Conservation (phyloP, 2,329 filamentous ascomycete species). For the Colletotrichum sp. region DNA sequence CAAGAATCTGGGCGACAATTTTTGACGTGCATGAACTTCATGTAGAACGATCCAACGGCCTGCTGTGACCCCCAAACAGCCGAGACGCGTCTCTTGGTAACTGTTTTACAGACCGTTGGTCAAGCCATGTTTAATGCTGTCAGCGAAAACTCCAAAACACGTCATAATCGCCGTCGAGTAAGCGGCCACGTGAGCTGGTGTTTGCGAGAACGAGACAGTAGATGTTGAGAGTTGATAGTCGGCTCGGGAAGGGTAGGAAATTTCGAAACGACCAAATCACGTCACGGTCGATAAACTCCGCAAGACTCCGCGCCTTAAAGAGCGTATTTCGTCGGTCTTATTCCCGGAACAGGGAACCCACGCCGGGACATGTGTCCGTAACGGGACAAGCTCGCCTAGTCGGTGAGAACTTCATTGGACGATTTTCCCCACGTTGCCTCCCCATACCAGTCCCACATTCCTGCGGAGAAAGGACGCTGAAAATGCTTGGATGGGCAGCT, state of each 20-base stretch:
- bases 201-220: not conserved
- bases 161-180: not conserved
- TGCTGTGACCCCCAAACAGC: not conserved
- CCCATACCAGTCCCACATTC: not conserved
- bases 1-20: not conserved
- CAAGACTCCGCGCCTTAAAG: slow-evolving; percentile 10
- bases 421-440: not conserved
- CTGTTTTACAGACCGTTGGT: not conserved
- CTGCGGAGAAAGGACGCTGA: not conserved
- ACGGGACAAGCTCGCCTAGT: not conserved
- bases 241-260: not conserved
- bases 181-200: not conserved
- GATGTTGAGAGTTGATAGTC: not conserved
- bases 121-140: not conserved
- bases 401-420: slow-evolving; percentile 3
- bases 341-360: not conserved
- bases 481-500: not conserved
- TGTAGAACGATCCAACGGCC: not conserved
- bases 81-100: not conserved
- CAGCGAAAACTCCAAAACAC: not conserved
- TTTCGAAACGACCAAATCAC: slow-evolving; percentile 10
- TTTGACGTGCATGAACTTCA: not conserved
- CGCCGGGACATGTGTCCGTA: not conserved
- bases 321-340: not conserved
- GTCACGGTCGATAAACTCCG: slow-evolving; percentile 16